Evolutionary conservation across 345 rosid species (phyloP).

Genomic region (Euphorbia peplus): DNA sequence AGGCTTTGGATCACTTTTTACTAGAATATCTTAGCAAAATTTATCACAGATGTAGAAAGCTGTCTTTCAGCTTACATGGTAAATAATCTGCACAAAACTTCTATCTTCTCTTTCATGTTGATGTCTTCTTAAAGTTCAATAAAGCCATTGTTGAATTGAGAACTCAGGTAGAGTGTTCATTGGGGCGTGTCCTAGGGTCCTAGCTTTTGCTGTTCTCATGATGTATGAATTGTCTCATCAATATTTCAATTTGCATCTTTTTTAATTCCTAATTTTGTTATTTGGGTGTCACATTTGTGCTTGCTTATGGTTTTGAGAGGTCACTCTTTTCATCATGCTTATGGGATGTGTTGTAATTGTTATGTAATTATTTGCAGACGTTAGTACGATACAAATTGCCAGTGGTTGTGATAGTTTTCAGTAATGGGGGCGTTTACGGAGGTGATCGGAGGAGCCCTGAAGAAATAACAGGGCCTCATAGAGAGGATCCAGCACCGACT

Average conservation of each 20-base stretch:
- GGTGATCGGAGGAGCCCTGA: slow-evolving; percentile 88
- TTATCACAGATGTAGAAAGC: not conserved
- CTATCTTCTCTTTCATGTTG: too few relatives aligned
- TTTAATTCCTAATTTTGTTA: not conserved
- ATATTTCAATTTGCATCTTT: not conserved
- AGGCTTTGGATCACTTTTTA: not conserved
- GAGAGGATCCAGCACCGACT: slow-evolving; percentile 95
- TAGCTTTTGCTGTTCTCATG: not conserved
- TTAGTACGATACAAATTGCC: slow-evolving; percentile 88
- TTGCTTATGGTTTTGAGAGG: not conserved
- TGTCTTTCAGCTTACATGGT: not conserved
- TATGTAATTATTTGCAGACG: slow-evolving; percentile 53
- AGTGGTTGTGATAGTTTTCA: slow-evolving; percentile 87
- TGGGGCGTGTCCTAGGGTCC: not conserved
- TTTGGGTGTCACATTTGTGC: not conserved
- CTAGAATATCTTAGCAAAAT: not conserved
- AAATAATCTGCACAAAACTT: not conserved
- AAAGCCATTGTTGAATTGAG: not conserved
- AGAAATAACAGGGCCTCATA: slow-evolving; percentile 73
- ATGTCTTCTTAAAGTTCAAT: not conserved
- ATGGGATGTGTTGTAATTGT: not conserved
- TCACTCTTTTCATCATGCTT: not conserved
- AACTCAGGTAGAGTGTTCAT: not conserved
- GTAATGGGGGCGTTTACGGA: slow-evolving; percentile 97
- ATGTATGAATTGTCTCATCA: not conserved